Percentiles rank a stretch among this genome's conserved stretches.
These are phyloP conservation scores for Lactarius deliciosus DNA, from an alignment of 768 basidiomycete genomes.

Conservation along the genomic window DNA sequence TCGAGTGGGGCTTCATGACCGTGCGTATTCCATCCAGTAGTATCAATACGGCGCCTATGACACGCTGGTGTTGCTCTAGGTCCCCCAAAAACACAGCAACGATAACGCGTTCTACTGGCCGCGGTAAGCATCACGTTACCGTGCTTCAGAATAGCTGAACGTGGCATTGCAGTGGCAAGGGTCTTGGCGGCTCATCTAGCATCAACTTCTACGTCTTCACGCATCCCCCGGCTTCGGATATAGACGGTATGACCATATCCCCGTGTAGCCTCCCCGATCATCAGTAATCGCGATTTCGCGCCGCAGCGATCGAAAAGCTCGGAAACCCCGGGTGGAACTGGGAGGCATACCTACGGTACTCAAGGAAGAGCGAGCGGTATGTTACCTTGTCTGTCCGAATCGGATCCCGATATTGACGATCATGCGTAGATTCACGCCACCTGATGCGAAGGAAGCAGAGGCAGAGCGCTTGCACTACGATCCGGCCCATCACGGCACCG, in stretches of 20 bases:
- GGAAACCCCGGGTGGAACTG: constrained; percentile 37
- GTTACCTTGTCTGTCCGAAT: not conserved
- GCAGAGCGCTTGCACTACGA: constrained; percentile 15
- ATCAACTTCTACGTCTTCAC: constrained; percentile 30
- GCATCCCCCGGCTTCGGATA: constrained; percentile 30
- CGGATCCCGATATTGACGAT: not conserved
- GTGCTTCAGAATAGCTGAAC: not conserved
- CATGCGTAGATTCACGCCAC: constrained; percentile 10
- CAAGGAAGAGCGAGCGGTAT: constrained; percentile 27
- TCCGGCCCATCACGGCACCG: constrained; percentile 18
- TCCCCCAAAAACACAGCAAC: constrained; percentile 27
- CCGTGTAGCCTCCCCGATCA: too few species aligned
- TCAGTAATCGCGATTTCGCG: not conserved
- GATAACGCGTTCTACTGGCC: constrained; percentile 23
- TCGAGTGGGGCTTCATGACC: constrained; percentile 30
- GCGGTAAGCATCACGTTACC: constrained; percentile 2
- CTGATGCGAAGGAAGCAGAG: constrained; percentile 7
- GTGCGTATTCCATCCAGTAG: not conserved
- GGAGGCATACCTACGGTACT: constrained; percentile 30
- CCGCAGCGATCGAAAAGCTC: constrained; percentile 28
- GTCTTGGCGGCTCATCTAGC: constrained; percentile 28
- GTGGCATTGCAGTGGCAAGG: constrained; percentile 22
- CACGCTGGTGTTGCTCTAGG: constrained; percentile 9
- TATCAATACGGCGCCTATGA: too few species aligned
- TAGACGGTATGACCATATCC: constrained; percentile 25